Conservation (phyloP, 2,329 filamentous ascomycete species). For the Colletotrichum euphorbiae region DNA sequence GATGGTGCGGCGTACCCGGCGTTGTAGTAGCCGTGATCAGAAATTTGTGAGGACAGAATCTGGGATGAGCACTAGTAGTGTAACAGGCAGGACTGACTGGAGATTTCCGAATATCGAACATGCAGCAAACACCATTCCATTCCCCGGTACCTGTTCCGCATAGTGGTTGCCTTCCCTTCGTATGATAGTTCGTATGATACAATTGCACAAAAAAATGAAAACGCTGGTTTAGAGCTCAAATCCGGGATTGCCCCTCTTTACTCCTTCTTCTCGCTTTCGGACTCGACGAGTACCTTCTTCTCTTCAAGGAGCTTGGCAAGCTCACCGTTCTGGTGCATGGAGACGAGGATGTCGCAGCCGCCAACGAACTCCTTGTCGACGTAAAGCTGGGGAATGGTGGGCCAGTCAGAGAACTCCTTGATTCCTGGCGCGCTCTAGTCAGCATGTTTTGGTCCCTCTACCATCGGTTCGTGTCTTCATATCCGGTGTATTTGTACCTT, state of each 20-base stretch:
- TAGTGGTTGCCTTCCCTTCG: slow-evolving; percentile 11
- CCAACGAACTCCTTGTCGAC: slow-evolving; percentile 95
- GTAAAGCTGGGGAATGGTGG: slow-evolving; percentile 97
- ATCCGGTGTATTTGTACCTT: slow-evolving; percentile 67
- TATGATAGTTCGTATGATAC: slow-evolving; percentile 37
- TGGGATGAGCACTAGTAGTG: not conserved
- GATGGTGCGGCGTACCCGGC: slow-evolving; percentile 78
- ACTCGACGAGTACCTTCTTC: slow-evolving; percentile 82
- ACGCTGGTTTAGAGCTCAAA: slow-evolving; percentile 6
- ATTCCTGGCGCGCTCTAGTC: slow-evolving; percentile 71
- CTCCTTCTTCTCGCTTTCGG: slow-evolving; percentile 54
- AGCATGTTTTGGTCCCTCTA: slow-evolving; percentile 3
- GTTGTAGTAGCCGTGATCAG: slow-evolving; percentile 10
- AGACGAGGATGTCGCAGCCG: slow-evolving; percentile 96
- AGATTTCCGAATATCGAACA: slow-evolving; percentile 13
- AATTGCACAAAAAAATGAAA: slow-evolving; percentile 34
- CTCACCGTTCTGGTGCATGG: slow-evolving; percentile 97
- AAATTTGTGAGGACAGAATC: not conserved
- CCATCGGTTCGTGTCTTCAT: not conserved
- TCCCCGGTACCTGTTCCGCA: slow-evolving; percentile 3
- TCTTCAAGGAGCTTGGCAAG: slow-evolving; percentile 92
- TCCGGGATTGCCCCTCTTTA: slow-evolving; percentile 33
- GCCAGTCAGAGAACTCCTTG: slow-evolving; percentile 99
- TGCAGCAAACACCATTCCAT: slow-evolving; percentile 28
- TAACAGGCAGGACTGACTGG: not conserved